phyloP scores from a whole-genome alignment of 495 filamentous ascomycete genomes.

The Aspergillus heteromorphus region DNA sequence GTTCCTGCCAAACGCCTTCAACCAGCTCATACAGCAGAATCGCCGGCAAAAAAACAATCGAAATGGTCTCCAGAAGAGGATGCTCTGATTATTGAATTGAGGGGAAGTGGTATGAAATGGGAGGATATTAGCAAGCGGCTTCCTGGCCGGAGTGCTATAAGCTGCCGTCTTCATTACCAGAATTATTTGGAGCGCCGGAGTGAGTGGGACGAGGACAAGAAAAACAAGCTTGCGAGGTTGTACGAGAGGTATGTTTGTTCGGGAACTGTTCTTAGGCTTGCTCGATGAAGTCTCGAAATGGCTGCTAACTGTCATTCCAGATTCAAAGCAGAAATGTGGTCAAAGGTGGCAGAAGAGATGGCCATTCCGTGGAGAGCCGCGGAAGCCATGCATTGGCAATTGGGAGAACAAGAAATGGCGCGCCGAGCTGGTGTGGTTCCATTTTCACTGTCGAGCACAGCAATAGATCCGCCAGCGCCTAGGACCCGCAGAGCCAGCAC shows the following conservation, averaged over 20 bases:
- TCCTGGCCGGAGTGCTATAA: slow-evolving; percentile 86
- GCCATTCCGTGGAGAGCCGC: slow-evolving; percentile 92
- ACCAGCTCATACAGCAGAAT: slow-evolving; percentile 51
- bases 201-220: slow-evolving; percentile 96
- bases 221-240: slow-evolving; percentile 88
- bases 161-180: slow-evolving; percentile 92
- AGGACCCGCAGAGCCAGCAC: slow-evolving; percentile 43
- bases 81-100: slow-evolving; percentile 79
- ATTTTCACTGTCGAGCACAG: slow-evolving; percentile 61
- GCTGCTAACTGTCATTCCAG: slow-evolving; percentile 39
- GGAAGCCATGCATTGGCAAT: slow-evolving; percentile 97
- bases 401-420: slow-evolving; percentile 91
- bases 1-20: slow-evolving; percentile 47
- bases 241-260: slow-evolving; percentile 74
- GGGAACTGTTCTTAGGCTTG: not conserved
- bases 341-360: slow-evolving; percentile 88
- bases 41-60: slow-evolving; percentile 87
- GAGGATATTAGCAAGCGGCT: slow-evolving; percentile 91
- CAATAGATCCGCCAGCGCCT: slow-evolving; percentile 49
- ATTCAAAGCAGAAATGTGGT: slow-evolving; percentile 98
- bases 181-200: slow-evolving; percentile 89
- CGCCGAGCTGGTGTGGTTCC: slow-evolving; percentile 78
- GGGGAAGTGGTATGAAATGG: slow-evolving; percentile 92
- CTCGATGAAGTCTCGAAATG: not conserved
- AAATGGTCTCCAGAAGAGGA: slow-evolving; percentile 96